These are phyloP conservation scores for Puccinellia tenuiflora DNA, from an alignment of 176 grass and related monocot genomes.

Conservation along the genomic window DNA sequence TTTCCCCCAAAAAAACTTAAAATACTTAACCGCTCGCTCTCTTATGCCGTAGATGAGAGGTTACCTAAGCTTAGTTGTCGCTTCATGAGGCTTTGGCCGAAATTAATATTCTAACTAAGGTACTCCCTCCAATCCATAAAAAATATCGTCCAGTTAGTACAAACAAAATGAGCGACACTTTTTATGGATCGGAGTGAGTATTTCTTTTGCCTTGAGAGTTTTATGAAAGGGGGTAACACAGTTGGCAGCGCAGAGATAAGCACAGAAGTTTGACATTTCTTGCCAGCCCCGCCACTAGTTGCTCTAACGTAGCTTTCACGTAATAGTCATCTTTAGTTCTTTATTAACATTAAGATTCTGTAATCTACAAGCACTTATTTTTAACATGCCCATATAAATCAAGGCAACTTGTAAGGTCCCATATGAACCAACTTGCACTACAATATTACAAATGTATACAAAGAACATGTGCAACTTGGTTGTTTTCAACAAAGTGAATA, in stretches of 20 bases:
- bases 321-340: neutral
- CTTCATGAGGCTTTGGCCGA: no score
- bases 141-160: no score
- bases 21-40: no score
- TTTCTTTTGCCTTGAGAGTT: neutral
- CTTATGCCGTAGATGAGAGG: no score
- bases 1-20: no score
- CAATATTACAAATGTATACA: neutral
- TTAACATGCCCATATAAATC: neutral
- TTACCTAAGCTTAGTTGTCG: no score
- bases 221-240: neutral
- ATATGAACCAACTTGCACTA: neutral
- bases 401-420: neutral
- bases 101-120: no score
- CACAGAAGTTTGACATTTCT: neutral
- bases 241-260: no score
- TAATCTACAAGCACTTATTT: neutral
- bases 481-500: no score
- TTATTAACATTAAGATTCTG: neutral
- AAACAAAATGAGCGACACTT: no score
- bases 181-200: no score
- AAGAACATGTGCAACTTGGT: neutral
- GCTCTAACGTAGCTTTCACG: neutral
- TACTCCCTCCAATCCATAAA: no score
- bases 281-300: neutral